Evolutionary conservation across 345 rosid species (phyloP).

Genomic region (Diplotaxis tenuifolia): DNA sequence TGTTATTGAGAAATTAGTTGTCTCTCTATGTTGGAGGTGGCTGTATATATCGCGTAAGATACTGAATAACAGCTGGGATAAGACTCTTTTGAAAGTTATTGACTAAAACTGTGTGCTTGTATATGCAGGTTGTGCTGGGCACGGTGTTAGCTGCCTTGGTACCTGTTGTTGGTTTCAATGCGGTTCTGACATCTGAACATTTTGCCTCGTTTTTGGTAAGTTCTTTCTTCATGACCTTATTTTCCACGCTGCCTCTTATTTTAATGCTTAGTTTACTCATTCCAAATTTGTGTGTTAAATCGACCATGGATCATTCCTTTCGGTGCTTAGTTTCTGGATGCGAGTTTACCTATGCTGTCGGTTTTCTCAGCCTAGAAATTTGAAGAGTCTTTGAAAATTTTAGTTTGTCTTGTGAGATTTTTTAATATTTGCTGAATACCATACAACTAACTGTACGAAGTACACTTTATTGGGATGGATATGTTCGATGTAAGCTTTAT

Average conservation of each 20-base stretch:
- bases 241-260: background rate
- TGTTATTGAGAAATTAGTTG: background rate
- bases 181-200: constrained; percentile 97
- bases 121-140: constrained; percentile 86
- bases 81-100: constrained; percentile 13
- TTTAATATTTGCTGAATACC: background rate
- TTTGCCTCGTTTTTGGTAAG: constrained; percentile 98
- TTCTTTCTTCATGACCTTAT: background rate
- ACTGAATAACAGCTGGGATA: constrained; percentile 21
- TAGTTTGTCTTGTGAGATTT: constrained; percentile 3
- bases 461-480: constrained; percentile 1
- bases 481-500: constrained; percentile 13
- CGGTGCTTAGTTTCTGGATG: background rate
- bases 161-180: constrained; percentile 99
- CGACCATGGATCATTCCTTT: background rate
- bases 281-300: background rate
- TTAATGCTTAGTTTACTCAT: constrained; percentile 4
- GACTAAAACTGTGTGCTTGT: constrained; percentile 8
- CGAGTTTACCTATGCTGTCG: background rate
- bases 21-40: constrained; percentile 8
- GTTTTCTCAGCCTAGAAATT: background rate
- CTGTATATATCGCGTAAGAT: constrained; percentile 5
- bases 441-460: constrained; percentile 6
- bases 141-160: constrained; percentile 93
- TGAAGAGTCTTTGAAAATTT: background rate